These are phyloP conservation scores for Ascochyta fabae DNA, from an alignment of 2,329 filamentous ascomycete genomes.

Conservation along the genomic window DNA sequence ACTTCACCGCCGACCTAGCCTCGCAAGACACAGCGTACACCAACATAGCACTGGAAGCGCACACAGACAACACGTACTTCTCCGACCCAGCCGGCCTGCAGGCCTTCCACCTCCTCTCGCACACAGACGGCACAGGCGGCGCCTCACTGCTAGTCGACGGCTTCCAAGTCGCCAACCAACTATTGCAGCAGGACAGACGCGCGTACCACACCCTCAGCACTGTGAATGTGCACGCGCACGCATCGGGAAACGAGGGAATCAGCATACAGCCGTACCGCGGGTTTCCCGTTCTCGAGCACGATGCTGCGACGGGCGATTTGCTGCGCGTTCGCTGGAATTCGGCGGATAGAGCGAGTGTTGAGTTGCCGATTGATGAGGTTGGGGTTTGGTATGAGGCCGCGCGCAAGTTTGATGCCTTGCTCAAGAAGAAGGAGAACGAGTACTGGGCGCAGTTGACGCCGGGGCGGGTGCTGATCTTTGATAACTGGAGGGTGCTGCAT, in stretches of 20 bases:
- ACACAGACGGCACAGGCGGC: conserved; percentile 74
- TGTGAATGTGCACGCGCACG: conserved; percentile 74
- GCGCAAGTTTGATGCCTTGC: conserved; percentile 71
- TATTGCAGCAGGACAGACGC: conserved; percentile 61
- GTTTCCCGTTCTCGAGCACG: conserved; percentile 75
- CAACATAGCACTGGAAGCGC: conserved; percentile 77
- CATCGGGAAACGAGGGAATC: conserved; percentile 85
- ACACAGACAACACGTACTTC: conserved; percentile 97
- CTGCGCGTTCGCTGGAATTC: conserved; percentile 90
- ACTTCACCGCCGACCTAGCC: conserved; percentile 88
- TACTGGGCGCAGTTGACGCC: conserved; percentile 84
- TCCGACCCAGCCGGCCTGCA: conserved; percentile 90
- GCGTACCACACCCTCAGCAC: conserved; percentile 65
- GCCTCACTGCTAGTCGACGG: conserved; percentile 85
- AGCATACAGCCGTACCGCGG: conserved; percentile 74
- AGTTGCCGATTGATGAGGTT: conserved; percentile 59
- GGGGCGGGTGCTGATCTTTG: conserved; percentile 85
- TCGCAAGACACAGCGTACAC: conserved; percentile 94
- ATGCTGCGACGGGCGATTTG: conserved; percentile 54
- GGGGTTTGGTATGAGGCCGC: conserved; percentile 81
- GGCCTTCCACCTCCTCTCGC: conserved; percentile 88
- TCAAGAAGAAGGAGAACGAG: conserved; percentile 69
- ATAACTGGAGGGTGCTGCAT: conserved; percentile 95
- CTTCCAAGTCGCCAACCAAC: conserved; percentile 71
- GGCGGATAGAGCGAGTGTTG: conserved; percentile 78